Conservation (phyloP, 441 rosid genomes). For the Croton setiger region DNA sequence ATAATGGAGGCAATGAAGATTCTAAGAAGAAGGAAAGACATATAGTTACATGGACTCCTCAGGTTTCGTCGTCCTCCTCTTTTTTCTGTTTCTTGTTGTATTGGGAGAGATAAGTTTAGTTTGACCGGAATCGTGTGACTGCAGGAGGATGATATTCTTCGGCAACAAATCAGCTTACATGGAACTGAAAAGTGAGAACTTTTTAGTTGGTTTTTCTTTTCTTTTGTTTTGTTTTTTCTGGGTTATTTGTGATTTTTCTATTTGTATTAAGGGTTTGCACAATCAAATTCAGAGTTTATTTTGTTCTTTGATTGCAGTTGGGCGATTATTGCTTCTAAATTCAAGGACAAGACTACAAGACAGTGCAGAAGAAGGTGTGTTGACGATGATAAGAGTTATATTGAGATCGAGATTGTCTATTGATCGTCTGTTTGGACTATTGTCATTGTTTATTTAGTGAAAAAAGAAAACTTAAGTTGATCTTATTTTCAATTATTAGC, state of each 20-base stretch:
- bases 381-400: slow-evolving; percentile 3
- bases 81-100: slow-evolving; percentile 12
- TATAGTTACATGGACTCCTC: slow-evolving; percentile 84
- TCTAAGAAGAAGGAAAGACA: slow-evolving; percentile 96
- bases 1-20: slow-evolving; percentile 43
- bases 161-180: slow-evolving; percentile 72
- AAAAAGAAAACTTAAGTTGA: slow-evolving; percentile 1
- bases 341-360: slow-evolving; percentile 90
- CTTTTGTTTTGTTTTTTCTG: not conserved
- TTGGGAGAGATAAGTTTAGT: slow-evolving; percentile 6
- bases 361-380: slow-evolving; percentile 95
- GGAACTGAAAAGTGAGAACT: slow-evolving; percentile 86
- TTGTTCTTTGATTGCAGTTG: slow-evolving; percentile 51
- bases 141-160: slow-evolving; percentile 93
- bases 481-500: slow-evolving; percentile 7
- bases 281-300: slow-evolving; percentile 17
- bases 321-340: slow-evolving; percentile 90
- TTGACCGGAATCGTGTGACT: slow-evolving; percentile 25
- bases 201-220: not conserved
- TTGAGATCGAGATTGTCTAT: slow-evolving; percentile 9
- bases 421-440: slow-evolving; percentile 13
- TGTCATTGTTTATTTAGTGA: not conserved
- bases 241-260: not conserved
- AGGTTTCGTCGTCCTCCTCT: slow-evolving; percentile 41
- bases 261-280: not conserved